Base-by-base conservation (phyloP, 768 basidiomycete genomes). In the Russula earlei region DNA sequence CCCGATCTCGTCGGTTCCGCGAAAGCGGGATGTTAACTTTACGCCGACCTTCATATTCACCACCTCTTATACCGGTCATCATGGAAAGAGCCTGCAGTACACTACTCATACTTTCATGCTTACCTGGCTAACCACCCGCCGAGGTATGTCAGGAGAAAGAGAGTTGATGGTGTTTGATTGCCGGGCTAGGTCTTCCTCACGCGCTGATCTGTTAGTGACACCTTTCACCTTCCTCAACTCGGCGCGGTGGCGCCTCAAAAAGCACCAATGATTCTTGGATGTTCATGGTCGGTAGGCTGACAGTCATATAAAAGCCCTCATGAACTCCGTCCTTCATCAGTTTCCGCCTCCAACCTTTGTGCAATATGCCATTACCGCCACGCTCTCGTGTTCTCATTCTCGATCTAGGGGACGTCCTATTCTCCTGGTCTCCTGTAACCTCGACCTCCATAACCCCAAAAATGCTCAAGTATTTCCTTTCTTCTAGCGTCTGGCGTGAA, bases 371-470 rank as follows among this genome's bases (percentile, higher is more conserved):
- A n/a, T 37, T 38, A 3, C 41, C 54, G 1, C 55, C 59, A 10
- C 51, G 55, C 17, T 62, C 59, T 38, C 47, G 58, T 11, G 65
- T 74, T 7, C 66, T 78, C 60, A 72, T 80, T 59, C 74, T 79
- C 62, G 79, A 80, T 65, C 65, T 80, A 15, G 78, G 79, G n/a
- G 79, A 79, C 59, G 78, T 80, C 20, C 69, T 80, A 24, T 79
- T 81, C 64, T 70, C 69, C 37, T 81, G 78, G 78, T 78, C 76
- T 4, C 63, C 75, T 1, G 58, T 70, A 1, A 77, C 77, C 0
- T 71, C 69, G 43, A 76, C 75, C 5, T 66, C 66, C 37, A 72
- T 79, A 50, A 70, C 76, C 7, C 65, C 76, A 1, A 70, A 66
- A 49, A 69, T 63, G 0, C 68, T 80, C 31, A 72, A 69, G 22